These are phyloP conservation scores for Cryptococcus sp. DNA, from an alignment of 1,284 basidiomycete species.

Conservation along the genomic window DNA sequence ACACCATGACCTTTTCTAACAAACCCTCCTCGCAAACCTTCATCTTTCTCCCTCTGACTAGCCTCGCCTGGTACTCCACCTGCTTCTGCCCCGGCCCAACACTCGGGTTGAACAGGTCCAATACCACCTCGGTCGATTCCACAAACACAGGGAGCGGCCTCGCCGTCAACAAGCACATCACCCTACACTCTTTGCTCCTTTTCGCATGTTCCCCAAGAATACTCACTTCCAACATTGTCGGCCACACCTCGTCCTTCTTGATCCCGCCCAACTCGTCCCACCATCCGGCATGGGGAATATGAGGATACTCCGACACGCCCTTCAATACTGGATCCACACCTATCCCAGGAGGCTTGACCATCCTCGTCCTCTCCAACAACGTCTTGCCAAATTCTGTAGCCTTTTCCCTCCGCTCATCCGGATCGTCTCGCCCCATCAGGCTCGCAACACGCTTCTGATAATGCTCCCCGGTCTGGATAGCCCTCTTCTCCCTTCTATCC, in stretches of 20 bases:
- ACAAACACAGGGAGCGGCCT: slow-evolving; percentile 12
- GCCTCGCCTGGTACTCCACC: not conserved
- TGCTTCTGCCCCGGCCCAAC: not conserved
- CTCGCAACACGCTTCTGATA: not conserved
- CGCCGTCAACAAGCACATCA: slow-evolving; percentile 18
- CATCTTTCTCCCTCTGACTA: slow-evolving; percentile 17
- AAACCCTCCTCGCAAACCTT: slow-evolving; percentile 15
- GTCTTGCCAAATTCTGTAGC: not conserved
- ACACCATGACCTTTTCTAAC: slow-evolving; percentile 17
- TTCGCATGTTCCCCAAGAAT: slow-evolving; percentile 2
- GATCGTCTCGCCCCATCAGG: not conserved
- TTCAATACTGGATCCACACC: not conserved
- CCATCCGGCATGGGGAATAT: slow-evolving; percentile 12
- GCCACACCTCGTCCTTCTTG: slow-evolving; percentile 5
- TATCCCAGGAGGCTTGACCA: not conserved
- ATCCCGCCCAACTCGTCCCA: slow-evolving; percentile 16
- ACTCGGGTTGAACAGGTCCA: slow-evolving; percentile 2
- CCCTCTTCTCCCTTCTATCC: not conserved
- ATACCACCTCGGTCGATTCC: not conserved
- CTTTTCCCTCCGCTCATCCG: not conserved
- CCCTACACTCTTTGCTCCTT: slow-evolving; percentile 10
- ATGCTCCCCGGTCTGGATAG: not conserved
- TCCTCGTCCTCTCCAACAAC: not conserved
- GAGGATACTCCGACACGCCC: slow-evolving; percentile 9
- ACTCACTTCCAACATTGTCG: slow-evolving; percentile 12